Evolutionary conservation across 176 grass and related monocot genomes (phyloP).

Genomic region (Eragrostis nindensis): DNA sequence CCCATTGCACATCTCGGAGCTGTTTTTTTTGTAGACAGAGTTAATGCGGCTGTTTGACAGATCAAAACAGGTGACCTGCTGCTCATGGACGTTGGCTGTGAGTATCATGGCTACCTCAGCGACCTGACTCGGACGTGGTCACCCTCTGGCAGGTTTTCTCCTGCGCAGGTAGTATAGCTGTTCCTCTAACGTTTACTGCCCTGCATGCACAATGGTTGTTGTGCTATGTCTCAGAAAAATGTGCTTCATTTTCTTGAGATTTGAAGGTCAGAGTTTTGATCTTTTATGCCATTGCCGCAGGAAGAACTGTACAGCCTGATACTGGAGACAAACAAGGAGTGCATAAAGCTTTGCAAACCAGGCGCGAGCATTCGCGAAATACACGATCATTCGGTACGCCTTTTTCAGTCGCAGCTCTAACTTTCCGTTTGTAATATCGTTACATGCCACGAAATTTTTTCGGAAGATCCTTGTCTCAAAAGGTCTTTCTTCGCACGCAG

Average conservation of each 20-base stretch:
- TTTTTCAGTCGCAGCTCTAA: slow-evolving; percentile 7
- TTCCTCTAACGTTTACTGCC: neutral
- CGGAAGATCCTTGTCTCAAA: neutral
- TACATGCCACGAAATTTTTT: neutral
- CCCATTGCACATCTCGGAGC: slow-evolving; percentile 4
- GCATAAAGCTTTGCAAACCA: slow-evolving; percentile 93
- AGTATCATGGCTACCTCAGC: slow-evolving; percentile 96
- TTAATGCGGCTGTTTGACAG: slow-evolving; percentile 59
- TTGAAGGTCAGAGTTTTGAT: neutral
- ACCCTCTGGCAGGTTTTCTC: slow-evolving; percentile 76
- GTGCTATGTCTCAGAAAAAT: neutral
- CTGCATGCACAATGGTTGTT: slow-evolving; percentile 19
- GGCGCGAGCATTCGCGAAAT: slow-evolving; percentile 75
- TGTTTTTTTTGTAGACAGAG: slow-evolving; percentile 51
- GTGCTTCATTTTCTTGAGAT: neutral
- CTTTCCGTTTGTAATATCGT: neutral
- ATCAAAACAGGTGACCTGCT: slow-evolving; percentile 80
- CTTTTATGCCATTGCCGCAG: slow-evolving; percentile 57
- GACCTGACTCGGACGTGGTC: slow-evolving; percentile 91
- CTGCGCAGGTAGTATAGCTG: slow-evolving; percentile 70
- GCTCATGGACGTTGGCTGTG: slow-evolving; percentile 96
- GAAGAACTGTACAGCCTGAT: slow-evolving; percentile 91
- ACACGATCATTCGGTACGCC: slow-evolving; percentile 84
- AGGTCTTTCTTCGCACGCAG: slow-evolving; percentile 46
- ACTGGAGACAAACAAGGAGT: slow-evolving; percentile 95